These are phyloP conservation scores for Leccinum solheimii DNA, from an alignment of 1,284 basidiomycete species.

Conservation along the genomic window DNA sequence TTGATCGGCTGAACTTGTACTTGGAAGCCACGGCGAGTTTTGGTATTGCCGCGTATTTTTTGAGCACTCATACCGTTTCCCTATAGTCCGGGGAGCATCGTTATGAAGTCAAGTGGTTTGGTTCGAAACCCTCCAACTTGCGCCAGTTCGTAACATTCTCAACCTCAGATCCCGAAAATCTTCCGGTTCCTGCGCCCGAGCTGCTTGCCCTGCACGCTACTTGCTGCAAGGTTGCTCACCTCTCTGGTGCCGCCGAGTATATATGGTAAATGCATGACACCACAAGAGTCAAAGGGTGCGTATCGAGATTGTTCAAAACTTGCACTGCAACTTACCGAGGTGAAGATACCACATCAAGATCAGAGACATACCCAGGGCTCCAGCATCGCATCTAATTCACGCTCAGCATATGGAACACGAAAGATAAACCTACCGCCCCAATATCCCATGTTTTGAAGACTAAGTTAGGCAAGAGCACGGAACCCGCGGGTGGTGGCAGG, in stretches of 20 bases:
- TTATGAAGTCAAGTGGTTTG: neutral
- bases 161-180: neutral
- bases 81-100: neutral
- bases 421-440: no score
- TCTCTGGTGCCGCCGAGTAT: neutral
- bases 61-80: neutral
- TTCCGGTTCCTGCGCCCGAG: neutral
- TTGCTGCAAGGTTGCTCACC: neutral
- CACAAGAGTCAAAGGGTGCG: no score
- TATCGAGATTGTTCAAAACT: no score
- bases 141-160: neutral
- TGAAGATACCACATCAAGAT: no score
- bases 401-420: no score
- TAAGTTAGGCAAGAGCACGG: no score
- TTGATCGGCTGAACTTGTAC: neutral
- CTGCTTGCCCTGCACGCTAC: neutral
- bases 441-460: no score
- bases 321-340: no score
- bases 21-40: neutral
- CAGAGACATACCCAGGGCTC: no score
- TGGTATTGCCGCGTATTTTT: neutral
- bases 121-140: neutral
- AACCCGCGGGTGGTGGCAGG: no score
- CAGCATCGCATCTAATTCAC: no score
- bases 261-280: no score